Evolutionary conservation across 495 filamentous ascomycete species (phyloP).

Genomic region (Neurospora tetrasperma): DNA sequence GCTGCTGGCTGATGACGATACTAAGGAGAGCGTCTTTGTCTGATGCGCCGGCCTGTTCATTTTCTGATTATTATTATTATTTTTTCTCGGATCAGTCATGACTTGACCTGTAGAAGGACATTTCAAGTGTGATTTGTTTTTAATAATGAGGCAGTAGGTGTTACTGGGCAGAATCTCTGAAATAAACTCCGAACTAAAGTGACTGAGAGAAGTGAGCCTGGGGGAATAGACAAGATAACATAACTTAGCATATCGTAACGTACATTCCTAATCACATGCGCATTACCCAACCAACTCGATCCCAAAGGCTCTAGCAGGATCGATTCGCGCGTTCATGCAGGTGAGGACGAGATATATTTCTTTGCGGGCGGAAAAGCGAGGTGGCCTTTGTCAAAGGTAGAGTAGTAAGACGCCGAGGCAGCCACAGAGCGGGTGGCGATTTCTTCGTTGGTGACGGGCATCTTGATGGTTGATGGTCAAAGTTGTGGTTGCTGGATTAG

Average conservation of each 20-base stretch:
- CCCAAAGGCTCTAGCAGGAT: slow-evolving; percentile 60
- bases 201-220: too few species aligned
- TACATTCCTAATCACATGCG: slow-evolving; percentile 72
- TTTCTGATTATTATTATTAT: too few species aligned
- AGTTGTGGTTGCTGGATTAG: too few species aligned
- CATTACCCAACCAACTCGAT: slow-evolving; percentile 65
- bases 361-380: slow-evolving; percentile 66
- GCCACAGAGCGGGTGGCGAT: slow-evolving; percentile 24
- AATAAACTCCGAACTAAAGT: too few species aligned
- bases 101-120: too few species aligned
- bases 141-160: too few species aligned
- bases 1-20: slow-evolving; percentile 70
- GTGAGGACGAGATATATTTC: slow-evolving; percentile 54
- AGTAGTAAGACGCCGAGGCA: slow-evolving; percentile 51
- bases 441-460: slow-evolving; percentile 41
- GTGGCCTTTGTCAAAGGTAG: slow-evolving; percentile 51
- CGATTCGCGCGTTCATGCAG: slow-evolving; percentile 81
- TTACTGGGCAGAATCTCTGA: too few species aligned
- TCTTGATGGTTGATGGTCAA: not conserved
- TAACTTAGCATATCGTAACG: too few species aligned
- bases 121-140: too few species aligned
- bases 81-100: too few species aligned
- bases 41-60: slow-evolving; percentile 43
- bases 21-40: slow-evolving; percentile 60
- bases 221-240: too few species aligned